Conservation (phyloP, 2,329 filamentous ascomycete genomes). For the Aspergillus quadricinctus region DNA sequence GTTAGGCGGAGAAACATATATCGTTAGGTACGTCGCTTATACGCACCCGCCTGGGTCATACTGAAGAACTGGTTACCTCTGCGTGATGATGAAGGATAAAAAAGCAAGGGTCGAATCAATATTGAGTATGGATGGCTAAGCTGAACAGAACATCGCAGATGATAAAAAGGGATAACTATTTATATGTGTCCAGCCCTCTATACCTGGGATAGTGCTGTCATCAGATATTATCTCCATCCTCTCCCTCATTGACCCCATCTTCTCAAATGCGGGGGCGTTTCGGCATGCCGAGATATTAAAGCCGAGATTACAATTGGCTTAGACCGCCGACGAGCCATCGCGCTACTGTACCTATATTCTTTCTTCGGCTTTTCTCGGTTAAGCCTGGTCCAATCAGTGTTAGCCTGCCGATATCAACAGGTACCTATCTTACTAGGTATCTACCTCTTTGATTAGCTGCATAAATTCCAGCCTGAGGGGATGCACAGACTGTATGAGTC, state of each 20-base stretch:
- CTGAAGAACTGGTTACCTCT: neutral
- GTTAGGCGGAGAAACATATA: neutral
- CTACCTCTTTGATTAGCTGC: neutral
- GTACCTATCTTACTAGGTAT: too few relatives aligned
- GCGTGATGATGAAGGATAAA: neutral
- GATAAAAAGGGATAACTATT: neutral
- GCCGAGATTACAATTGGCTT: constrained; percentile 27
- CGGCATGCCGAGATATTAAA: constrained; percentile 28
- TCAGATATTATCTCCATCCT: neutral
- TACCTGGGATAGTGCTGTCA: neutral
- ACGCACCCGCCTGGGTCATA: constrained; percentile 6
- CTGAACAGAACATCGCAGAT: neutral
- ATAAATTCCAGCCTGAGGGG: neutral
- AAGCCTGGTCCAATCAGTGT: neutral
- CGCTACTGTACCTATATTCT: too few relatives aligned
- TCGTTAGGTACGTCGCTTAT: neutral
- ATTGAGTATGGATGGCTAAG: neutral
- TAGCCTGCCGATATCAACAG: neutral
- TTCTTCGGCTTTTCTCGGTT: neutral
- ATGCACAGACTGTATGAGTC: neutral
- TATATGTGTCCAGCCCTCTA: neutral
- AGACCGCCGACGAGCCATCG: constrained; percentile 8
- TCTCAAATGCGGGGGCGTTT: constrained; percentile 16
- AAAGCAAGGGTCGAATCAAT: neutral
- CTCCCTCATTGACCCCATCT: neutral